Base-by-base conservation (phyloP, 2,329 filamentous ascomycete genomes). In the Clonostachys rhizophaga region DNA sequence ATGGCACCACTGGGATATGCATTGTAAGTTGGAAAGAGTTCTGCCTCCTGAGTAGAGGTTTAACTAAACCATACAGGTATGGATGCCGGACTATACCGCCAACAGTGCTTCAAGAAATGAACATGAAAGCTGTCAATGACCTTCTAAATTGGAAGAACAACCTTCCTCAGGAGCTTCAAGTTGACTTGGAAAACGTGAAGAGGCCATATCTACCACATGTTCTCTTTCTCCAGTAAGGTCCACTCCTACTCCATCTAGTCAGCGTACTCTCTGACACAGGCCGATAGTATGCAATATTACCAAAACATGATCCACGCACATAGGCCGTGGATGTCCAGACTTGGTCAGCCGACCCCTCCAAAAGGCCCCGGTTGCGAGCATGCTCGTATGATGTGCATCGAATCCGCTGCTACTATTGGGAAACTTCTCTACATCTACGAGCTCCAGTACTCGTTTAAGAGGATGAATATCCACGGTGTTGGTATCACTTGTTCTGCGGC, bases 311-410 rank as follows among this genome's bases (percentile, higher is more conserved):
- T 60, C 24, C 52, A 58, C 36, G 45, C 53, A 8, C 57, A 60
- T 43, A 45, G 56, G 7, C 58, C 58, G 1, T 60, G 53, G 53
- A 58, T 60, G 56, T 59, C 58, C 5, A 50, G 52, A n/a, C 54
- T 54, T 43, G 50, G 49, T 6, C 54, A 54, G 30, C 54, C 49
- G 6, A 50, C 39, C 34, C 54, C 17, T 18, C 17, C 14, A 11
- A 18, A 39, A 18, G 17, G 17, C 36, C 36, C 14, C 36, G 17
- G 17, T 8, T 18, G 14, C 14, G 36, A 39, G 17, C 36, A 39
- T 11, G 36, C 36, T n/a, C 36, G 36, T n/a, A 18, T 18, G 14
- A 39, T 39, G 36, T 39, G 36, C 17, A 39, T 39, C 17, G 36
- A 39, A n/a, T n/a, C 36, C 7, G 36, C 36, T 6, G 17, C 36